Evolutionary conservation across 495 filamentous ascomycete species (phyloP).

Genomic region (Tuber calosporum): DNA sequence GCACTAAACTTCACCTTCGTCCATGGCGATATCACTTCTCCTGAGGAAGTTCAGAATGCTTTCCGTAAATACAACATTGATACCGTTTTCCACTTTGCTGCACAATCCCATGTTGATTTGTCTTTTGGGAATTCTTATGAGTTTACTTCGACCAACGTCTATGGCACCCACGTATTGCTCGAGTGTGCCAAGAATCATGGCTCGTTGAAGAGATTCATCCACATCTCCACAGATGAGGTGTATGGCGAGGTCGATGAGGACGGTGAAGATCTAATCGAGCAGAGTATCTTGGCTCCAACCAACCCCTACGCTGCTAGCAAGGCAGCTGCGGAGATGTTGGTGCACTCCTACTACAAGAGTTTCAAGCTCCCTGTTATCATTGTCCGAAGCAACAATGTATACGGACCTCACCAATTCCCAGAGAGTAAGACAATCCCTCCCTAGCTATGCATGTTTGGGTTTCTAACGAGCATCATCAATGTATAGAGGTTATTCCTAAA

Average conservation of each 20-base stretch:
- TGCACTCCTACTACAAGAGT: constrained; percentile 65
- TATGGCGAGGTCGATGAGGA: constrained; percentile 64
- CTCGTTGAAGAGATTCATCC: constrained; percentile 57
- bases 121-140: constrained; percentile 64
- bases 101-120: constrained; percentile 65
- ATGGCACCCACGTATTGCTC: constrained; percentile 64
- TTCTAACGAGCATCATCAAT: constrained; percentile 21
- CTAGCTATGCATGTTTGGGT: neutral
- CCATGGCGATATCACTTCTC: constrained; percentile 61
- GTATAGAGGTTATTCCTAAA: constrained; percentile 65
- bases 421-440: constrained; percentile 53
- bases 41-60: constrained; percentile 53
- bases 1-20: constrained; percentile 66
- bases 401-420: constrained; percentile 70
- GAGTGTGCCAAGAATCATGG: constrained; percentile 59
- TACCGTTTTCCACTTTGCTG: constrained; percentile 70
- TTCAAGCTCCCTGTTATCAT: constrained; percentile 66
- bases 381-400: constrained; percentile 70
- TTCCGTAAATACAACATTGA: constrained; percentile 60
- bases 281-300: constrained; percentile 55
- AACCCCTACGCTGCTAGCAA: constrained; percentile 75
- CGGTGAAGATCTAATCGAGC: constrained; percentile 56
- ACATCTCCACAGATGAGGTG: constrained; percentile 70
- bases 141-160: constrained; percentile 65
- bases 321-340: constrained; percentile 72